Conservation (phyloP, 768 basidiomycete genomes). For the Macrolepiota fuliginosa region DNA sequence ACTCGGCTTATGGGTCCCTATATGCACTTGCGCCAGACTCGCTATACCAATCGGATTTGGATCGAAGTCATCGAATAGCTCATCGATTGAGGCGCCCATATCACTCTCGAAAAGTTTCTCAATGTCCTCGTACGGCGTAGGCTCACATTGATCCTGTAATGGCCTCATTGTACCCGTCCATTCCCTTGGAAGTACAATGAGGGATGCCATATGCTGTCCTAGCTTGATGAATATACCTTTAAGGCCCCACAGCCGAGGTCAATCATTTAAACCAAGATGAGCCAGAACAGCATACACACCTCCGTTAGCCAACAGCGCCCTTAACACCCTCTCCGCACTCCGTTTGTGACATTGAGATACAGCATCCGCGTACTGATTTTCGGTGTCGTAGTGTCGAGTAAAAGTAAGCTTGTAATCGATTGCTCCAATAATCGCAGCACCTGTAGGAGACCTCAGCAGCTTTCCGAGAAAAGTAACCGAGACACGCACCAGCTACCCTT, state of each 20-base stretch:
- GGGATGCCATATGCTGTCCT: conserved; percentile 83
- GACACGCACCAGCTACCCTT: conserved; percentile 61
- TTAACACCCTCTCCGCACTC: conserved; percentile 75
- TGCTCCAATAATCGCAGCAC: conserved; percentile 59
- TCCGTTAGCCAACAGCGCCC: conserved; percentile 87
- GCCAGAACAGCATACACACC: conserved; percentile 39
- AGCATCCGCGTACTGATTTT: conserved; percentile 49
- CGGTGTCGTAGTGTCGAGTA: conserved; percentile 45
- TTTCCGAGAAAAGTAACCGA: not conserved
- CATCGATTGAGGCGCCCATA: conserved; percentile 67
- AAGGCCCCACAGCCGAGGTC: not conserved
- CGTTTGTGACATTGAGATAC: conserved; percentile 80
- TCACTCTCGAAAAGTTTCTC: conserved; percentile 76
- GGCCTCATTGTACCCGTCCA: conserved; percentile 52
- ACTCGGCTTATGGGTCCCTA: conserved; percentile 67
- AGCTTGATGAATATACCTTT: conserved; percentile 83
- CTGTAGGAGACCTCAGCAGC: conserved; percentile 30
- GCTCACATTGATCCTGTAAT: conserved; percentile 91
- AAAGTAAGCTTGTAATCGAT: conserved; percentile 76
- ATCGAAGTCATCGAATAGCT: conserved; percentile 85
- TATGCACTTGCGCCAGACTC: conserved; percentile 94
- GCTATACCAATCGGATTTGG: conserved; percentile 91
- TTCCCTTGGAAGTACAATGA: conserved; percentile 51
- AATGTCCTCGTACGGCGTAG: conserved; percentile 78
- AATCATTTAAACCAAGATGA: not conserved